A percentile compares a stretch with the other conserved stretches of the same genome.
Conservation (phyloP, 208 protist genomes). For the Balamuthia mandrillaris region DNA sequence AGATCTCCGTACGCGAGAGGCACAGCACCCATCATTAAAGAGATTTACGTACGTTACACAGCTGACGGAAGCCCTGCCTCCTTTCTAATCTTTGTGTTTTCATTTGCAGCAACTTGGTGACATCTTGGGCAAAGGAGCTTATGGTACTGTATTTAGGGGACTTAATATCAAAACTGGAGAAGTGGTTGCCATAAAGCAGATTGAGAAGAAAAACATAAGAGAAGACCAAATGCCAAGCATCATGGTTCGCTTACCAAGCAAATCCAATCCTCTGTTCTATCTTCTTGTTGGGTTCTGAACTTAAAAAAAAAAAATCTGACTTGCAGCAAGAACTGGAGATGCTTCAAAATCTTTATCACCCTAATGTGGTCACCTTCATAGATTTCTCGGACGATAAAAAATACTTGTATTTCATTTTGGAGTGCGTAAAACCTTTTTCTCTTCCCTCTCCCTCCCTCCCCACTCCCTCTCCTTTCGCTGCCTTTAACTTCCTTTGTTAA, state of each 20-base stretch:
- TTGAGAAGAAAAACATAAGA: slow-evolving; percentile 43
- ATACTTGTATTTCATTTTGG: slow-evolving; percentile 80
- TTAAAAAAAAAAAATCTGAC: neutral
- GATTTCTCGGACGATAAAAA: slow-evolving; percentile 61
- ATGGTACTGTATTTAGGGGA: neutral
- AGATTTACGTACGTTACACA: neutral
- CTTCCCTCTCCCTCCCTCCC: no score
- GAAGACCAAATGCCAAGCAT: slow-evolving; percentile 52
- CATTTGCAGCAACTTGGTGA: neutral
- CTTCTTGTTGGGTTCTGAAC: neutral
- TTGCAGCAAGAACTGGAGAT: slow-evolving; percentile 68
- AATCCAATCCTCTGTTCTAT: neutral
- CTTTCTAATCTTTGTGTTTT: neutral
- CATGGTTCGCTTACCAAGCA: neutral
- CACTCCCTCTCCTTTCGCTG: no score
- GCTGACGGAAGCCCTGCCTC: neutral
- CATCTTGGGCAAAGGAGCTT: neutral
- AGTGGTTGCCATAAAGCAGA: slow-evolving; percentile 72
- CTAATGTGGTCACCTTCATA: slow-evolving; percentile 79
- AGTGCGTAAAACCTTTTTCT: slow-evolving; percentile 63
- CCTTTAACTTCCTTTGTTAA: no score
- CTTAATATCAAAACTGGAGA: neutral
- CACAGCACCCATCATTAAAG: neutral
- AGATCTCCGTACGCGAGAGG: neutral
- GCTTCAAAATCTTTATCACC: slow-evolving; percentile 71